Conservation (phyloP, 1,284 basidiomycete species). For the Sphaerobolus stellatus region DNA sequence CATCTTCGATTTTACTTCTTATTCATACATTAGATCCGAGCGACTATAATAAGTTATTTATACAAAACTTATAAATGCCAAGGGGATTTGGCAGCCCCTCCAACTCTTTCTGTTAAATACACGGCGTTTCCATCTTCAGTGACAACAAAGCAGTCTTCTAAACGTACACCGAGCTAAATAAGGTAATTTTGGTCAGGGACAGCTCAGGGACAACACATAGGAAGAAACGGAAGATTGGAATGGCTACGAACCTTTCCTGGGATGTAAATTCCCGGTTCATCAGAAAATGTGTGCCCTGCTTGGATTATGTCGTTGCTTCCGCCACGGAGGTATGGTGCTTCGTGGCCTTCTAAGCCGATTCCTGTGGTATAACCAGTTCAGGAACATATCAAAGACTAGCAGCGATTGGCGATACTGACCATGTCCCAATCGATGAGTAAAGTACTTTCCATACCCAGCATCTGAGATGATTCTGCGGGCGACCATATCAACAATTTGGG, state of each 20-base stretch:
- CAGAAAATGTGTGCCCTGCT: slow-evolving; percentile 72
- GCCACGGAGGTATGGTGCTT: slow-evolving; percentile 76
- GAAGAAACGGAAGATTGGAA: too few relatives aligned
- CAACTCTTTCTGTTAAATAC: slow-evolving; percentile 61
- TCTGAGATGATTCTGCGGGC: slow-evolving; percentile 57
- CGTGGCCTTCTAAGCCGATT: slow-evolving; percentile 81
- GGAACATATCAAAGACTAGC: slow-evolving; percentile 8
- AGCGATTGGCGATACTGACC: slow-evolving; percentile 41
- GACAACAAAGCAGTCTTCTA: slow-evolving; percentile 83
- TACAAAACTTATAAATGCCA: slow-evolving; percentile 43
- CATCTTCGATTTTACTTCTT: too few relatives aligned
- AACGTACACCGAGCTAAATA: slow-evolving; percentile 74
- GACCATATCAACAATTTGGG: slow-evolving; percentile 60
- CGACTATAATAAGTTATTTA: neutral
- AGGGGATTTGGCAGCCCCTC: slow-evolving; percentile 54
- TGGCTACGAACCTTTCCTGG: slow-evolving; percentile 72
- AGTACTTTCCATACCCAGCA: slow-evolving; percentile 56
- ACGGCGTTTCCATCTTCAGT: slow-evolving; percentile 50
- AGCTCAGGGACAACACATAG: slow-evolving; percentile 19
- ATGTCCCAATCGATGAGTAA: slow-evolving; percentile 81
- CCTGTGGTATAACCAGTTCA: slow-evolving; percentile 43
- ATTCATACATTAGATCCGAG: too few relatives aligned
- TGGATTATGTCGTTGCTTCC: slow-evolving; percentile 59
- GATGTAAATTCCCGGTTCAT: slow-evolving; percentile 85
- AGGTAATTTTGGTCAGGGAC: too few relatives aligned